Conservation (phyloP, 768 basidiomycete species). For the Crassisporium funariophilum region DNA sequence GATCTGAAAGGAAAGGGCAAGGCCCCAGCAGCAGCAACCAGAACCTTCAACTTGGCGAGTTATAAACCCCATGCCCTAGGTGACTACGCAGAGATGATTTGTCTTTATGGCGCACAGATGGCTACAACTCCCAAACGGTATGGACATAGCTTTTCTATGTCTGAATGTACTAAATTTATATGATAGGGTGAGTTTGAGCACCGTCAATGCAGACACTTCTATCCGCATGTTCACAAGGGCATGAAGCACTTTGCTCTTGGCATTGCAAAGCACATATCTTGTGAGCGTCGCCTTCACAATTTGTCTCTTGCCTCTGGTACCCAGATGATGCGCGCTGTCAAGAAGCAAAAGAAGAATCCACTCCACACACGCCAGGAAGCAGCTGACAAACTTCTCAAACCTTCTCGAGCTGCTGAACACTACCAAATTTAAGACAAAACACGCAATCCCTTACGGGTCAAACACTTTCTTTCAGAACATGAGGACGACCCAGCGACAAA, state of each 20-base stretch:
- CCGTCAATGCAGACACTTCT: constrained; percentile 11
- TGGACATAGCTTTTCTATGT: neutral
- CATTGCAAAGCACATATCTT: constrained; percentile 5
- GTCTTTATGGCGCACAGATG: neutral
- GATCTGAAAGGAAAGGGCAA: neutral
- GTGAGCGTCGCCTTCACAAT: constrained; percentile 3
- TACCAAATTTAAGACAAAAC: constrained; percentile 10
- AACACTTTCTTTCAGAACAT: constrained; percentile 5
- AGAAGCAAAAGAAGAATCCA: neutral
- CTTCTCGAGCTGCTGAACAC: constrained; percentile 6
- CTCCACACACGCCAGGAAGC: too few relatives aligned
- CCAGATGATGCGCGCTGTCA: neutral
- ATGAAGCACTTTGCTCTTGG: constrained; percentile 2
- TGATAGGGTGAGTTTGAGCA: constrained; percentile 16
- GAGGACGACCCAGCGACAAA: constrained; percentile 25
- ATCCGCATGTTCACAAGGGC: constrained; percentile 12
- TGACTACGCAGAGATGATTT: constrained; percentile 1
- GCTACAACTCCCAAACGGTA: neutral
- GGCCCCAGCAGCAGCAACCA: neutral
- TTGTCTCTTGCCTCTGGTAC: neutral
- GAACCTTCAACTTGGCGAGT: constrained; percentile 5
- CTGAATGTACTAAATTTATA: neutral
- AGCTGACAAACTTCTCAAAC: too few relatives aligned
- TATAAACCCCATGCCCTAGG: constrained; percentile 11
- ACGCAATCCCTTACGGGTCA: neutral